Evolutionary conservation across 768 basidiomycete species (phyloP).

Genomic region (Lactarius hatsudake): DNA sequence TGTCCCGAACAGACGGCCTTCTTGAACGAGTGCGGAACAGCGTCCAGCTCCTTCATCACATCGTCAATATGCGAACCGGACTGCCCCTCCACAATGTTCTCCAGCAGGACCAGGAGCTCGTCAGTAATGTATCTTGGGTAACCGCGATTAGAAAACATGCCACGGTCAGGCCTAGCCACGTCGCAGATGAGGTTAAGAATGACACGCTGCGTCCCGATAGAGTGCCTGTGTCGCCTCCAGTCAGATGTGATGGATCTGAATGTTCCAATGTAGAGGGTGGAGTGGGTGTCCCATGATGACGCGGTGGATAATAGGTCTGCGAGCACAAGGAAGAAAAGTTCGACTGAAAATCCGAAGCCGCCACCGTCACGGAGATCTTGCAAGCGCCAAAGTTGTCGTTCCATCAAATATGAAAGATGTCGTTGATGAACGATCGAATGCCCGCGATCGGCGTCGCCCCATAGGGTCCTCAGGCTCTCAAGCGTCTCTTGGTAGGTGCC

Average conservation of each 20-base stretch:
- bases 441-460: background rate
- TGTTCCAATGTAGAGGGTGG: background rate
- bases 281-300: background rate
- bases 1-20: background rate
- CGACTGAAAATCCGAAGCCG: background rate
- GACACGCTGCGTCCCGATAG: constrained; percentile 22
- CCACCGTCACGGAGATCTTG: background rate
- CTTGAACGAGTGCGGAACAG: background rate
- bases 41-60: background rate
- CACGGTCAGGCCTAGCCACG: constrained; percentile 23
- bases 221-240: background rate
- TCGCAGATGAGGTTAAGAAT: constrained; percentile 28
- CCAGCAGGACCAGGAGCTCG: background rate
- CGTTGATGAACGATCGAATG: background rate
- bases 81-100: constrained; percentile 6
- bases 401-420: background rate
- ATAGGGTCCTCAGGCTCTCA: background rate
- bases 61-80: background rate
- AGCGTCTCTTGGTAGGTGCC: background rate
- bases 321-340: background rate
- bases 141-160: background rate
- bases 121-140: constrained; percentile 2
- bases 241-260: background rate
- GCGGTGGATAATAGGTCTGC: background rate
- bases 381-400: background rate